These are phyloP conservation scores for Flaveria bidentis DNA, from an alignment of 129 eudicot genomes.

Conservation along the genomic window DNA sequence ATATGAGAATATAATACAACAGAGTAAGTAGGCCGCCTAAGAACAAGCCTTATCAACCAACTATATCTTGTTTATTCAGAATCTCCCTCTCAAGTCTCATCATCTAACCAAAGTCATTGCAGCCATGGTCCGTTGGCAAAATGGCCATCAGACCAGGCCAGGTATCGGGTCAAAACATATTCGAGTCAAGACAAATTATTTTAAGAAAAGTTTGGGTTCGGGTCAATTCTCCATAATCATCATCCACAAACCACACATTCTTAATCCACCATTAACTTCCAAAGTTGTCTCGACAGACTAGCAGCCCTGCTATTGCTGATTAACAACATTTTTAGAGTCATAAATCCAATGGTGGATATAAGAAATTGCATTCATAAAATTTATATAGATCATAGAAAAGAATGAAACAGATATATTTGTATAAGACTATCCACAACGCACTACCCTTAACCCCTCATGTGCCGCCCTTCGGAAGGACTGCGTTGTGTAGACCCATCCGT, in stretches of 20 bases:
- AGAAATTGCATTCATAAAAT: slow-evolving; percentile 3
- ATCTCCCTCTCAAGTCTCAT: background rate
- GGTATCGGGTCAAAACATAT: background rate
- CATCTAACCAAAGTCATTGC: background rate
- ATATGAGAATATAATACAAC: background rate
- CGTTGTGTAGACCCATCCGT: too few species aligned
- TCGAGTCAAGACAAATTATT: too few species aligned
- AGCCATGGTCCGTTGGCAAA: background rate
- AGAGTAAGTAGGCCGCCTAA: background rate
- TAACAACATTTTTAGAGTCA: background rate
- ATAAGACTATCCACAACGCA: too few species aligned
- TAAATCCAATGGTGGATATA: background rate
- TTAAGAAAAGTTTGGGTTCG: background rate
- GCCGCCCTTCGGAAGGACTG: too few species aligned
- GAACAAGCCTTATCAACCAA: background rate
- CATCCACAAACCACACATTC: too few species aligned
- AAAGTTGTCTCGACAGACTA: background rate
- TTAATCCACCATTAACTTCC: too few species aligned
- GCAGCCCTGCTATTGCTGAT: background rate
- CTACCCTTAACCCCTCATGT: too few species aligned
- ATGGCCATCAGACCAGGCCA: background rate
- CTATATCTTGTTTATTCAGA: background rate
- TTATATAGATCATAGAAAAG: background rate
- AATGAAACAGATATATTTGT: background rate
- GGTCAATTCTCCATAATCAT: background rate